phyloP scores from a whole-genome alignment of 768 basidiomycete species.

The Astraeus odoratus region DNA sequence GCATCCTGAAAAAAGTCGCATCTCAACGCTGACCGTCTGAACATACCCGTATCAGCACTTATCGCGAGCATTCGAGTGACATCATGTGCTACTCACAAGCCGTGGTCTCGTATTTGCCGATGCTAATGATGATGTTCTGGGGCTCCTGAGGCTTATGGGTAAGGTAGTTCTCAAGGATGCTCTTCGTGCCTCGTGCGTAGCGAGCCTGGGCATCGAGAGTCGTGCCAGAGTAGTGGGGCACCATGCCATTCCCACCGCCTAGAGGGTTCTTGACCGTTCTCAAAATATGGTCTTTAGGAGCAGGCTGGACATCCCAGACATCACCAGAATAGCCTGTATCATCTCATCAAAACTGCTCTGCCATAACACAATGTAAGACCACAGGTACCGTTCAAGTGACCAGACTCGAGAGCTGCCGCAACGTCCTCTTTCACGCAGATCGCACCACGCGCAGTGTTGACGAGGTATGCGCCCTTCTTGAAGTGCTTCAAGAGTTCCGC shows the following conservation, averaged over 20 bases:
- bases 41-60: not conserved
- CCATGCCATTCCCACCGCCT: constrained; percentile 86
- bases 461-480: constrained; percentile 89
- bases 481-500: constrained; percentile 77
- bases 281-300: constrained; percentile 83
- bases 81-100: constrained; percentile 30
- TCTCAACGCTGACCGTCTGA: constrained; percentile 8
- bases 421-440: constrained; percentile 84
- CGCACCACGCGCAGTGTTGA: constrained; percentile 91
- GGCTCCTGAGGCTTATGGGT: constrained; percentile 59
- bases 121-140: constrained; percentile 73
- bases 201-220: constrained; percentile 86
- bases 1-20: not conserved
- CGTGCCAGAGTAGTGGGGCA: constrained; percentile 82
- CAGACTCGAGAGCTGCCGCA: constrained; percentile 65
- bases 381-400: constrained; percentile 54
- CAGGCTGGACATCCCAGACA: constrained; percentile 86
- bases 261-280: constrained; percentile 74
- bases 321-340: constrained; percentile 38
- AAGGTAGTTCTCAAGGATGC: constrained; percentile 69
- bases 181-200: constrained; percentile 68
- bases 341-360: not conserved
- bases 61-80: not conserved
- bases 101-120: constrained; percentile 48
- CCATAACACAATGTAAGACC: not conserved